These are phyloP conservation scores for Setaria viridis DNA, from an alignment of 202 grass and related monocot genomes.

Conservation along the genomic window DNA sequence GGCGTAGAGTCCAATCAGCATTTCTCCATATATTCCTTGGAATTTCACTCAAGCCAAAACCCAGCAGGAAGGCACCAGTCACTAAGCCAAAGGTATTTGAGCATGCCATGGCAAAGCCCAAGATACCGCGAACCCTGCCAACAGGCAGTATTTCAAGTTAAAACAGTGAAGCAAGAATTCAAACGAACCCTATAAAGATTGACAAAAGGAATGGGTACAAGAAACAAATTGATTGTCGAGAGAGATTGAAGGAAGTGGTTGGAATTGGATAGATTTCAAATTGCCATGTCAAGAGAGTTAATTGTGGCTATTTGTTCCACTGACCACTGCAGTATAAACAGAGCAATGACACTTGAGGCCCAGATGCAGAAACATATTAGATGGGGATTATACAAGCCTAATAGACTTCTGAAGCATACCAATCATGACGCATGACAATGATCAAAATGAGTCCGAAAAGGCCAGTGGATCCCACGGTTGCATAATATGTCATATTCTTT, in stretches of 20 bases:
- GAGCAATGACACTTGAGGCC: neutral
- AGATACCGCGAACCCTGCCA: slow-evolving; percentile 77
- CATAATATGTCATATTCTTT: slow-evolving; percentile 91
- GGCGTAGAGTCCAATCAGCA: slow-evolving; percentile 82
- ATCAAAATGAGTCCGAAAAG: slow-evolving; percentile 89
- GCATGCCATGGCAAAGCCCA: slow-evolving; percentile 98
- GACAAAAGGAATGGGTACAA: neutral
- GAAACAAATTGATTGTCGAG: neutral
- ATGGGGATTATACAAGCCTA: slow-evolving; percentile 22
- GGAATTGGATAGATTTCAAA: neutral
- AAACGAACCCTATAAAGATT: slow-evolving; percentile 8
- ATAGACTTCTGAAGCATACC: slow-evolving; percentile 58
- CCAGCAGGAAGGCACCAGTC: slow-evolving; percentile 97
- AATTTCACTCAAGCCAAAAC: slow-evolving; percentile 98
- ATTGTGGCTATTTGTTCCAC: neutral
- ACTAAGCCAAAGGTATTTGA: slow-evolving; percentile 99
- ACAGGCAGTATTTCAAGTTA: slow-evolving; percentile 32
- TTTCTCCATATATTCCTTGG: slow-evolving; percentile 90
- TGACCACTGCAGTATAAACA: neutral
- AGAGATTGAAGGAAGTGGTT: neutral
- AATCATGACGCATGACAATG: slow-evolving; percentile 78
- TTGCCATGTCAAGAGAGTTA: neutral
- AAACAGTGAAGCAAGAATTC: slow-evolving; percentile 18
- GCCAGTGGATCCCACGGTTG: slow-evolving; percentile 80
- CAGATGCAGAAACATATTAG: slow-evolving; percentile 28